Evolutionary conservation across 2,329 filamentous ascomycete genomes (phyloP).

Genomic region (Allantophomopsis lycopodina): DNA sequence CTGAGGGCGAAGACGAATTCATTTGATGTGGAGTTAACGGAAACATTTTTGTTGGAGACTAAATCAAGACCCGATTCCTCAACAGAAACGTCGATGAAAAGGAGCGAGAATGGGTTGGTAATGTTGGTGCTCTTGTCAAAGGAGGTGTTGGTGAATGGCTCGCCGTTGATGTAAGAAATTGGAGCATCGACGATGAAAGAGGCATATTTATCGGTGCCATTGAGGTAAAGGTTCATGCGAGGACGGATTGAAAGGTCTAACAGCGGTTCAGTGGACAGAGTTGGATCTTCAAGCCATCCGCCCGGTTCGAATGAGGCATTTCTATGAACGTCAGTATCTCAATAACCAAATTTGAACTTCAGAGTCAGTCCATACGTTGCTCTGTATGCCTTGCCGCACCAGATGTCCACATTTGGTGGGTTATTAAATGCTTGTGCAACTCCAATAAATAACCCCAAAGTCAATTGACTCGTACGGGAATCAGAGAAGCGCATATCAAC

Average conservation of each 20-base stretch:
- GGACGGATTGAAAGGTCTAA: constrained; percentile 29
- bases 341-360: no score
- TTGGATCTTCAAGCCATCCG: constrained; percentile 27
- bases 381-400: no score
- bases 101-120: constrained; percentile 5
- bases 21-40: constrained; percentile 22
- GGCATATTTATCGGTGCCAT: constrained; percentile 20
- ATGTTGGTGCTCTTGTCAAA: constrained; percentile 5
- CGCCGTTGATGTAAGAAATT: constrained; percentile 23
- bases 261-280: constrained; percentile 18
- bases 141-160: constrained; percentile 15
- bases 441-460: no score
- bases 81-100: constrained; percentile 16
- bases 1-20: constrained; percentile 21
- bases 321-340: constrained; percentile 11
- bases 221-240: constrained; percentile 30
- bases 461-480: no score
- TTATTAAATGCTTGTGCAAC: no score
- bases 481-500: no score
- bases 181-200: constrained; percentile 27
- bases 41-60: constrained; percentile 14
- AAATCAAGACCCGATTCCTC: constrained; percentile 12
- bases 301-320: constrained; percentile 31
- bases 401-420: no score
- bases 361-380: no score